Evolutionary conservation across 78 protist genomes (phyloP).

Genomic region (Salpingoeca rosetta): DNA sequence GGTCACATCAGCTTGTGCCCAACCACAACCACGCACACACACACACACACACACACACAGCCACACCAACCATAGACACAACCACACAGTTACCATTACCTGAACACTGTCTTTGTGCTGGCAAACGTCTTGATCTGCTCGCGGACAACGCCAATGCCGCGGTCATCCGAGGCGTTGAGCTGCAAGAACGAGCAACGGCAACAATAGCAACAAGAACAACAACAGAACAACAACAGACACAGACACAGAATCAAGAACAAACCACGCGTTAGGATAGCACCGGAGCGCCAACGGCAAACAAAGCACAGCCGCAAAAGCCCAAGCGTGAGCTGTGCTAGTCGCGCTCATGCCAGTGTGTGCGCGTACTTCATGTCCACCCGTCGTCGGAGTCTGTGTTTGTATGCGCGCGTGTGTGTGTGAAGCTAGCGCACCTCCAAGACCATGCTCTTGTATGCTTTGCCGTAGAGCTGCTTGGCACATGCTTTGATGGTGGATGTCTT

Average conservation of each 20-base stretch:
- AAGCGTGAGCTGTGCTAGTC: neutral
- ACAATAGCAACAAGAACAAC: no score
- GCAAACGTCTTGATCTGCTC: slow-evolving; percentile 80
- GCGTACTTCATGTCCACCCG: neutral
- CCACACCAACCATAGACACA: neutral
- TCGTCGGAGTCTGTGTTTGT: neutral
- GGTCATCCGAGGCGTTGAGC: slow-evolving; percentile 97
- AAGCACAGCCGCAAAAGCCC: neutral
- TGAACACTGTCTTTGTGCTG: slow-evolving; percentile 64
- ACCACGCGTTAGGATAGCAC: no score
- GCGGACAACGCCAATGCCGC: slow-evolving; percentile 87
- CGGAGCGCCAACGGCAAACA: no score
- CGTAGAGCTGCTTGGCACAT: slow-evolving; percentile 75
- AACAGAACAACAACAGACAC: no score
- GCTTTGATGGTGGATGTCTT: slow-evolving; percentile 98
- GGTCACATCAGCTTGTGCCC: neutral
- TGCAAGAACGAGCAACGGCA: no score
- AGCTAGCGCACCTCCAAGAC: slow-evolving; percentile 66
- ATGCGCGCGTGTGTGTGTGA: no score
- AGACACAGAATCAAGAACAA: no score
- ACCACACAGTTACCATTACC: neutral
- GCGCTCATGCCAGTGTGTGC: neutral
- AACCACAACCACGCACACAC: no score
- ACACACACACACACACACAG: no score
- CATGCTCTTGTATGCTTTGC: slow-evolving; percentile 46